phyloP scores from a whole-genome alignment of 768 basidiomycete species.

The Boletus subcaerulescens region DNA sequence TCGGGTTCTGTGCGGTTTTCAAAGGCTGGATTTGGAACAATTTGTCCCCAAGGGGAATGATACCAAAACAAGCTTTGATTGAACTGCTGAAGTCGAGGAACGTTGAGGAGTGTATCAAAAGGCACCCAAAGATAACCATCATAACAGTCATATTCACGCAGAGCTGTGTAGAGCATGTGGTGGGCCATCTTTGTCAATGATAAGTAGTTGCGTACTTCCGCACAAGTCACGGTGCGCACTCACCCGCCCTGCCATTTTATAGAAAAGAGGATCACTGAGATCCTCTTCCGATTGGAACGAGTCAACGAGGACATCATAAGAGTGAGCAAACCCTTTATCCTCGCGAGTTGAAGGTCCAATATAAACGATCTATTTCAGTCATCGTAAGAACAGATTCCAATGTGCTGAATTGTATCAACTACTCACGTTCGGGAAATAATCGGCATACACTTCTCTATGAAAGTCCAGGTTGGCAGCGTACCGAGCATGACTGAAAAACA shows the following conservation, averaged over 20 bases:
- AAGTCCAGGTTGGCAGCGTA: constrained; percentile 47
- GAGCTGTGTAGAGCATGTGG: constrained; percentile 50
- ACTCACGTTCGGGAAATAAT: constrained; percentile 50
- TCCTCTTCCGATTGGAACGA: constrained; percentile 46
- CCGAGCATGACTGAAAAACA: constrained; percentile 50
- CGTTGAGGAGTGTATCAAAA: constrained; percentile 48
- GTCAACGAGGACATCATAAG: constrained; percentile 49
- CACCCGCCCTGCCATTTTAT: constrained; percentile 45
- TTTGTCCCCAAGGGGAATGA: constrained; percentile 45
- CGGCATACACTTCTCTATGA: constrained; percentile 44
- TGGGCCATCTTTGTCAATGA: constrained; percentile 40
- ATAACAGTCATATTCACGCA: constrained; percentile 44
- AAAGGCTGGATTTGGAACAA: constrained; percentile 40
- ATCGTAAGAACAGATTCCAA: background rate
- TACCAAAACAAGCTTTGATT: constrained; percentile 48
- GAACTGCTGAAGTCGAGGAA: constrained; percentile 47
- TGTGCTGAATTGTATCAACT: background rate
- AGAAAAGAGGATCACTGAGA: constrained; percentile 33
- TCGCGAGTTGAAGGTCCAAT: constrained; percentile 47
- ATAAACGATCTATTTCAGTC: constrained; percentile 39
- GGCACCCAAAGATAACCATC: constrained; percentile 53
- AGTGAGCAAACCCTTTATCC: constrained; percentile 45
- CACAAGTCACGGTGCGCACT: constrained; percentile 4
- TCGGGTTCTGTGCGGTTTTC: constrained; percentile 9
- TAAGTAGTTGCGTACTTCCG: background rate